phyloP scores from a whole-genome alignment of 1,284 basidiomycete genomes.

The Irpex sp. region DNA sequence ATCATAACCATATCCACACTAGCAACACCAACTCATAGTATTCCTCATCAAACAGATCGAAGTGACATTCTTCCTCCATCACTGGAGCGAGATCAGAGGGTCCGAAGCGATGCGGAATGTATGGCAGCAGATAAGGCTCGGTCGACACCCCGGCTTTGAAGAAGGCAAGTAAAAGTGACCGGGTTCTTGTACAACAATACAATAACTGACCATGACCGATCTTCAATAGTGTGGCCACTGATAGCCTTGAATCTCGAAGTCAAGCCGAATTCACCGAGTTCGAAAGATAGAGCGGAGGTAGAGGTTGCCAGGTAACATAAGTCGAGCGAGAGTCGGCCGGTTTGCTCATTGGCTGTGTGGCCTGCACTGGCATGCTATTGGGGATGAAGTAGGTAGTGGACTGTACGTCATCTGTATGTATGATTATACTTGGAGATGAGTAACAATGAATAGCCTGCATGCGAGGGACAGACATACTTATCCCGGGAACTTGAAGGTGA shows the following conservation, averaged over 20 bases:
- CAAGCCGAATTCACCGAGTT: slow-evolving; percentile 29
- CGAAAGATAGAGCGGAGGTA: background rate
- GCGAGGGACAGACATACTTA: too few species aligned
- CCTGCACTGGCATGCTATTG: too few species aligned
- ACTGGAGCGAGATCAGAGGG: slow-evolving; percentile 65
- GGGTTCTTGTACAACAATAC: background rate
- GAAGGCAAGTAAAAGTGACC: slow-evolving; percentile 47
- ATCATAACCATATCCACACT: background rate
- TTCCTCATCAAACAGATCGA: slow-evolving; percentile 45
- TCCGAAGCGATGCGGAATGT: slow-evolving; percentile 81
- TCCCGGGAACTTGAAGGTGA: too few species aligned
- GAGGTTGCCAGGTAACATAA: background rate
- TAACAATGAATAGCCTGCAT: too few species aligned
- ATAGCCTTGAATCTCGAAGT: slow-evolving; percentile 67
- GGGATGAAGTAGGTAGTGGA: too few species aligned
- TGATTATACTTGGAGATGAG: too few species aligned
- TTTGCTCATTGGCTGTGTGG: background rate
- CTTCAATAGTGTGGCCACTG: slow-evolving; percentile 57
- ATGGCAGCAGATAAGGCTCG: slow-evolving; percentile 59
- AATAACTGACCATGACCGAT: background rate
- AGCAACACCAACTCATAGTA: background rate
- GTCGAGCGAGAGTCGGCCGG: background rate
- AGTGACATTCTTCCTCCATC: slow-evolving; percentile 72
- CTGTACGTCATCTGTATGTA: too few species aligned
- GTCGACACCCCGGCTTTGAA: slow-evolving; percentile 77